Base-by-base conservation (phyloP, 148 eudicot species). In the Polygonum maritimum region DNA sequence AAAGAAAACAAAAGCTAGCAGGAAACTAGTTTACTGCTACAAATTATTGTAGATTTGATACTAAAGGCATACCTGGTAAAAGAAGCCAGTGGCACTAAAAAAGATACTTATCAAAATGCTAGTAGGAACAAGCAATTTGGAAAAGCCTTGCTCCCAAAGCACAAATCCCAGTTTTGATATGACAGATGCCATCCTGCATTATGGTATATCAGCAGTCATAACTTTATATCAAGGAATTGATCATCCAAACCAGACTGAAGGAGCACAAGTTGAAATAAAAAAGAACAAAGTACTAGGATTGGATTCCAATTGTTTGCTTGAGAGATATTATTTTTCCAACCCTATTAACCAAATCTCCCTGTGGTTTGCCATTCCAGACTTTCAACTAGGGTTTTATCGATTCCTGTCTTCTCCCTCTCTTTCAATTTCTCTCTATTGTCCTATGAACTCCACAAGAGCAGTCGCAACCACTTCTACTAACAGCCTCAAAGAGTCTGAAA, bases 121-220 rank as follows among this genome's bases (percentile, higher is more conserved):
- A 18, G 84, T 39, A 26, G 97, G 97, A 82, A 91, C 86, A 81
- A 95, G 76, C 75, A 91, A 80, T 76, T 77, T 86, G 18, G 99
- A 85, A 81, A 85, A 92, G 31, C 92, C 97, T 84, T 95, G 99
- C 88, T 95, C 97, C 88, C 91, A 80, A 83, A 95, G 88, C 80
- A 92, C 85, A 81, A 95, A 95, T 73, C 97, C 99, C 91, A 92
- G 85, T 88, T 95, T 92, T 57, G 98, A 95, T 83, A 92, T 82
- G 18, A 95, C 97, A 80, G 97, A 90, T 57, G 98, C 93, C 81
- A 90, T 83, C 89, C 98, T 95, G 92, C 81, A 87, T 36, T 65
- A 65, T 65, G 71, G 2, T 35, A 65, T 13, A 36, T 21, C 9
- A 36, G 36, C 19, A 14, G n/a, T n/a, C 9, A 13, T 10, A 14